Percentiles rank a stretch among this genome's conserved stretches.
These are phyloP conservation scores for Dryas drummondii DNA, from an alignment of 306 rosid species.

Conservation along the genomic window DNA sequence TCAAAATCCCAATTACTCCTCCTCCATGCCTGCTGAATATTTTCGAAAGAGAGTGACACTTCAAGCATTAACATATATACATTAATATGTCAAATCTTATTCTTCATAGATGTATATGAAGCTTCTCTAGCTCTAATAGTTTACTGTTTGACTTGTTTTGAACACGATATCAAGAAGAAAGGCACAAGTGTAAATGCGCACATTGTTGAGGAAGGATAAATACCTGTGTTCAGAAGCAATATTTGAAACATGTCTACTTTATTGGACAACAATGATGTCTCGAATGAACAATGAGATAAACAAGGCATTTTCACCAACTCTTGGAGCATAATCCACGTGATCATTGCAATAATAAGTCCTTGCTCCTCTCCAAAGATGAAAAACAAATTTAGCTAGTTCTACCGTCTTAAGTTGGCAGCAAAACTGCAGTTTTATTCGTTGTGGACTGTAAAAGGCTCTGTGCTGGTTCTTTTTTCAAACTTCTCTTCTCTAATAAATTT, in stretches of 20 bases:
- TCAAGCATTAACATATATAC: not conserved
- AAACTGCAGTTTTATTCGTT: not conserved
- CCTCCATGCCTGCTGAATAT: not conserved
- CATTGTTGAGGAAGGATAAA: not conserved
- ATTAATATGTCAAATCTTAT: not conserved
- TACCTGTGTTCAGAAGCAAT: not conserved
- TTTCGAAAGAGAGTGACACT: not conserved
- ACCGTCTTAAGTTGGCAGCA: constrained; percentile 4
- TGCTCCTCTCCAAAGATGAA: constrained; percentile 10
- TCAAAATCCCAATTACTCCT: not conserved
- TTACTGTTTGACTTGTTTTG: not conserved
- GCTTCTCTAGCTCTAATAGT: not conserved
- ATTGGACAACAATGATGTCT: not conserved
- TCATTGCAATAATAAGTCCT: not conserved
- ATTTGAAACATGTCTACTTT: not conserved
- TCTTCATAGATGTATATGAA: not conserved
- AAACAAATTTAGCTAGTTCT: not conserved
- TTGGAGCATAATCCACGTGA: not conserved
- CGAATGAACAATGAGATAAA: not conserved
- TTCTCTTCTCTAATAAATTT: constrained; percentile 15
- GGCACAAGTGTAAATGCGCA: not conserved
- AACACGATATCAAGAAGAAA: not conserved
- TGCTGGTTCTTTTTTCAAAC: constrained; percentile 32
- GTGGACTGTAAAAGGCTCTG: constrained; percentile 27
- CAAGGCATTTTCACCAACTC: not conserved